These are phyloP conservation scores for Fraxinus xanthoxyloides DNA, from an alignment of 305 asterid genomes.

Conservation along the genomic window DNA sequence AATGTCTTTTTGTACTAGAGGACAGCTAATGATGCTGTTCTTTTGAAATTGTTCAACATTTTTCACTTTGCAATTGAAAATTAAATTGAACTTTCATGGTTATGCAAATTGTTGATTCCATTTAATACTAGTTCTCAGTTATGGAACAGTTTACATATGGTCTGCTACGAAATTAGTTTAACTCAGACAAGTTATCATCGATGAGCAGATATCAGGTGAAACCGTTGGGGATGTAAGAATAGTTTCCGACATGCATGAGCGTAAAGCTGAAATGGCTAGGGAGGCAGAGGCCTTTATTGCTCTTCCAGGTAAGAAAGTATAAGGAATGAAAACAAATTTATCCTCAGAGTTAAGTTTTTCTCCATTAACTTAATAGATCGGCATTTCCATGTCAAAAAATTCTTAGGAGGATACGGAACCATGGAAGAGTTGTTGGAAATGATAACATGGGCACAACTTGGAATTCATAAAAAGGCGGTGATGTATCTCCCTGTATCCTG, in stretches of 20 bases:
- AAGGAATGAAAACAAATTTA: neutral
- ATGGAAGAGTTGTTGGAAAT: conserved; percentile 94
- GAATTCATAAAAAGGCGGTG: conserved; percentile 92
- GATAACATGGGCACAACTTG: conserved; percentile 99
- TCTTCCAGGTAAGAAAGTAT: conserved; percentile 82
- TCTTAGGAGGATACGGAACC: conserved; percentile 93
- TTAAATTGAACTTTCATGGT: neutral
- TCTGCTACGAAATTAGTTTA: neutral
- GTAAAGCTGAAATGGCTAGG: conserved; percentile 94
- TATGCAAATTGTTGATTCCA: neutral
- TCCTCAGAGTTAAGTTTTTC: neutral
- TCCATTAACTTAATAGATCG: neutral
- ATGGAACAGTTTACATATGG: neutral
- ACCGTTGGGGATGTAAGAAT: conserved; percentile 87
- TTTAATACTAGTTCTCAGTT: neutral
- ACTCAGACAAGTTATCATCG: conserved; percentile 5
- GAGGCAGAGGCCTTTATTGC: conserved; percentile 93
- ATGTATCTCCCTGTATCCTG: conserved; percentile 19
- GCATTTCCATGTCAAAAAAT: conserved; percentile 4
- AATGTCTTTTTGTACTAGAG: neutral
- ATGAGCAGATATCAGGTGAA: conserved; percentile 86
- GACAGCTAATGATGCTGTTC: neutral
- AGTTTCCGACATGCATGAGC: conserved; percentile 95
- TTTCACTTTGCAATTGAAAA: neutral
- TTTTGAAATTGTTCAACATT: neutral